Evolutionary conservation across 2,329 filamentous ascomycete species (phyloP).

Genomic region (Diplodia corticola): DNA sequence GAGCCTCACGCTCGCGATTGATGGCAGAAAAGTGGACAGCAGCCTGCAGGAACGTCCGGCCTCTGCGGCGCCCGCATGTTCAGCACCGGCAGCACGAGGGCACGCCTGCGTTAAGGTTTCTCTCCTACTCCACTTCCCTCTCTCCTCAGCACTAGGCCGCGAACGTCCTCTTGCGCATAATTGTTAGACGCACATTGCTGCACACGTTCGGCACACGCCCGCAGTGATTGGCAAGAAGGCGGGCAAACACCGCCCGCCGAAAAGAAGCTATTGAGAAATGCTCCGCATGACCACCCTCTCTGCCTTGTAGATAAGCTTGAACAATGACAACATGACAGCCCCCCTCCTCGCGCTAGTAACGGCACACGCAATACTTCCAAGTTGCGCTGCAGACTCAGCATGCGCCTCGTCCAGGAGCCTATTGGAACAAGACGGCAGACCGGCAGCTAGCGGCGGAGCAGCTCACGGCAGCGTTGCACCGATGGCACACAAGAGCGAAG

Average conservation of each 20-base stretch:
- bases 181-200: conserved; percentile 12
- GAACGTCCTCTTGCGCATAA: conserved; percentile 12
- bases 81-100: background rate
- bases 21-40: conserved; percentile 15
- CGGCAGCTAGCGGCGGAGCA: conserved; percentile 16
- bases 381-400: background rate
- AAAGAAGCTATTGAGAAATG: conserved; percentile 7
- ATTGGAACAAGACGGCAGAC: conserved; percentile 16
- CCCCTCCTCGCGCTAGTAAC: conserved; percentile 13
- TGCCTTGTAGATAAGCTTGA: conserved; percentile 6
- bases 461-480: conserved; percentile 7
- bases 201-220: conserved; percentile 8
- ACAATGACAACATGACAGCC: conserved; percentile 15
- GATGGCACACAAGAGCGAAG: conserved; percentile 15
- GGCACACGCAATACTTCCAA: conserved; percentile 10
- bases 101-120: conserved; percentile 4
- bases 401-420: conserved; percentile 4
- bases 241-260: background rate
- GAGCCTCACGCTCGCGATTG: conserved; percentile 16
- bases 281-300: conserved; percentile 17
- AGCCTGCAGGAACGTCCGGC: conserved; percentile 13
- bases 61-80: background rate
- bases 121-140: conserved; percentile 13
- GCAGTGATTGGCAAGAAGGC: conserved; percentile 8
- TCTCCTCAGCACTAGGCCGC: conserved; percentile 19